These are phyloP conservation scores for Ophiostoma piceae DNA, from an alignment of 2,329 filamentous ascomycete species.

Conservation along the genomic window DNA sequence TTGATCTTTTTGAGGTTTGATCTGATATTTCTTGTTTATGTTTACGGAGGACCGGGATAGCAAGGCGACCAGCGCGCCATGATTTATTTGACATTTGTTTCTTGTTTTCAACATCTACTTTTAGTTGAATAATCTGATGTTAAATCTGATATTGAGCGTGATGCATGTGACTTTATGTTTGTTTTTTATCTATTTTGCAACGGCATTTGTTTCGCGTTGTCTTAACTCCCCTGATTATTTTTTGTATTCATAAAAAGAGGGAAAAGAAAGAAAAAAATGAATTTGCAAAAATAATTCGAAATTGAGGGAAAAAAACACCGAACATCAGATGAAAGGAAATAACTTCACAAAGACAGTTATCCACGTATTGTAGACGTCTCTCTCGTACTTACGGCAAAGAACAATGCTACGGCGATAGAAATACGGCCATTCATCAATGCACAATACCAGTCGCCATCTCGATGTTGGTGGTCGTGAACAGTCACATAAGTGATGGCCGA, in stretches of 20 bases:
- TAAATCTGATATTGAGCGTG: neutral
- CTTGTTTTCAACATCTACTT: neutral
- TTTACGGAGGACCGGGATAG: neutral
- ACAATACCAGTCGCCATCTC: neutral
- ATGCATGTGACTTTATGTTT: neutral
- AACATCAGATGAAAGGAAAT: no score
- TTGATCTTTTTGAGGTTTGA: neutral
- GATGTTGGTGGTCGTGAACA: neutral
- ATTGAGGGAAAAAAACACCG: no score
- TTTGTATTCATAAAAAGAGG: neutral
- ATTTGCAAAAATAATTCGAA: no score
- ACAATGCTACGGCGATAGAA: neutral
- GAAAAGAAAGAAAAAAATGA: neutral
- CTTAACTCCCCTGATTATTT: no score
- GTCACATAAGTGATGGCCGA: neutral
- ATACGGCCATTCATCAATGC: neutral
- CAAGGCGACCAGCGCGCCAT: constrained; percentile 9
- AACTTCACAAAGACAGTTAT: no score
- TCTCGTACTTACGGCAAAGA: neutral
- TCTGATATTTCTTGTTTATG: neutral
- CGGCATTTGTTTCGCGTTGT: neutral
- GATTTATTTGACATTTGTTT: constrained; percentile 4
- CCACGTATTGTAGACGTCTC: no score
- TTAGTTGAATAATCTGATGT: neutral
- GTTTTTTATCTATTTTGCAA: neutral